These are phyloP conservation scores for Tuber borchii DNA, from an alignment of 495 filamentous ascomycete genomes.

Conservation along the genomic window DNA sequence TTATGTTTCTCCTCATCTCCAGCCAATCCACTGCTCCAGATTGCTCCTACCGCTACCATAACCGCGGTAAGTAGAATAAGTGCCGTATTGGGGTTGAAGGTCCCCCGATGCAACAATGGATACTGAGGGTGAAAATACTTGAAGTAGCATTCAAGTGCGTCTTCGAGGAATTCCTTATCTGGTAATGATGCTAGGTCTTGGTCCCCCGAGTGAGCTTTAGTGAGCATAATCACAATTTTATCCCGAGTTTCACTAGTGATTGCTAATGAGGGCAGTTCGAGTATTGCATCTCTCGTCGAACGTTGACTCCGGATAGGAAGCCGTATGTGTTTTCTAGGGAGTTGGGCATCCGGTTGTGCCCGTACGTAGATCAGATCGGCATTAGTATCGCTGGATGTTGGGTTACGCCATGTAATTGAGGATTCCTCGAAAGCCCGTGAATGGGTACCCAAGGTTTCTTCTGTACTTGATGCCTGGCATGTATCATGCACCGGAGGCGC, in stretches of 20 bases:
- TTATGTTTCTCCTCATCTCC: background rate
- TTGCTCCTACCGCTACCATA: constrained; percentile 1
- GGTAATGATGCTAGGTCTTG: background rate
- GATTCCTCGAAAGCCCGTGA: background rate
- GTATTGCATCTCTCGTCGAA: background rate
- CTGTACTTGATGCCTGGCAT: background rate
- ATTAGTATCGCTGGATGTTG: background rate
- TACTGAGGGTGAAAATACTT: constrained; percentile 3
- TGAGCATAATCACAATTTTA: constrained; percentile 1
- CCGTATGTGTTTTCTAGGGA: background rate
- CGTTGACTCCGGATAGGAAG: background rate
- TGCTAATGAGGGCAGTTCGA: background rate
- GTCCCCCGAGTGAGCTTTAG: background rate
- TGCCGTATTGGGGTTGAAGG: background rate
- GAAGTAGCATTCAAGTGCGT: constrained; percentile 4
- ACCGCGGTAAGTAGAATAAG: background rate
- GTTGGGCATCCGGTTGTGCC: background rate
- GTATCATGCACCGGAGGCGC: background rate
- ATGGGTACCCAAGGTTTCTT: background rate
- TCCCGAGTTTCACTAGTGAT: background rate
- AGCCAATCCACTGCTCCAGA: background rate
- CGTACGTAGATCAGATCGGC: background rate
- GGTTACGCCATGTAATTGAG: background rate
- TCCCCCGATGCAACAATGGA: background rate
- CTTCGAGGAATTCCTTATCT: background rate